phyloP scores from a whole-genome alignment of 163 green algal species.

The Chloroidium sp. region DNA sequence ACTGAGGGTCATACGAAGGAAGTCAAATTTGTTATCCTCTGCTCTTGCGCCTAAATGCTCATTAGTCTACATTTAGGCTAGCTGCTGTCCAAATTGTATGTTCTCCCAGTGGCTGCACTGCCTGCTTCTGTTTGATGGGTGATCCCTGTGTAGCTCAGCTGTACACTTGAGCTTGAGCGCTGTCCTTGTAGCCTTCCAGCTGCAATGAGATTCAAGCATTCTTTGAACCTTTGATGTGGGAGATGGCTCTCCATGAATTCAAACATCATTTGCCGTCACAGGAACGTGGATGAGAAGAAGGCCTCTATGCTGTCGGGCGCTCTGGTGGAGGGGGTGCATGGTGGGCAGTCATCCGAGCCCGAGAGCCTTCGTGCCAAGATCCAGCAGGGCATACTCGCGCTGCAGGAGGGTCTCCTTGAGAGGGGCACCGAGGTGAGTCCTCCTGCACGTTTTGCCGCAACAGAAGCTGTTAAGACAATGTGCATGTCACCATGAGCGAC shows the following conservation, averaged over 20 bases:
- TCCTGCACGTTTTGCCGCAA: neutral
- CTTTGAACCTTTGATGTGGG: too few species aligned
- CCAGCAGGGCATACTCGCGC: conserved; percentile 33
- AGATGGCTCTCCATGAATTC: too few species aligned
- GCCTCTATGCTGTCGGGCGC: conserved; percentile 11
- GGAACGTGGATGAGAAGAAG: conserved; percentile 26
- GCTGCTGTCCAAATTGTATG: too few species aligned
- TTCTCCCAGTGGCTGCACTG: too few species aligned
- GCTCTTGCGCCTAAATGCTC: too few species aligned
- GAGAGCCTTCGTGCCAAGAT: conserved; percentile 36
- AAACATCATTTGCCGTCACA: neutral
- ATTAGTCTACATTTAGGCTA: too few species aligned
- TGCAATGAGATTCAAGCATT: too few species aligned
- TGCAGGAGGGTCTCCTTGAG: conserved; percentile 79
- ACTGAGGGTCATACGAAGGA: neutral
- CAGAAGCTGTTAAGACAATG: neutral
- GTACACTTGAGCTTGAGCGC: too few species aligned
- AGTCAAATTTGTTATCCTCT: too few species aligned
- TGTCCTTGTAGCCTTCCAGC: too few species aligned
- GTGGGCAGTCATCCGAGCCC: neutral
- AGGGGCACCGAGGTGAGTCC: conserved; percentile 72
- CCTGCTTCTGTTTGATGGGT: too few species aligned
- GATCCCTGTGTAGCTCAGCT: too few species aligned
- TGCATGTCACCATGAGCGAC: neutral
- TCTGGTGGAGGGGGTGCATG: conserved; percentile 1